phyloP scores from a whole-genome alignment of 345 rosid genomes.

The Euphorbia lathyris region DNA sequence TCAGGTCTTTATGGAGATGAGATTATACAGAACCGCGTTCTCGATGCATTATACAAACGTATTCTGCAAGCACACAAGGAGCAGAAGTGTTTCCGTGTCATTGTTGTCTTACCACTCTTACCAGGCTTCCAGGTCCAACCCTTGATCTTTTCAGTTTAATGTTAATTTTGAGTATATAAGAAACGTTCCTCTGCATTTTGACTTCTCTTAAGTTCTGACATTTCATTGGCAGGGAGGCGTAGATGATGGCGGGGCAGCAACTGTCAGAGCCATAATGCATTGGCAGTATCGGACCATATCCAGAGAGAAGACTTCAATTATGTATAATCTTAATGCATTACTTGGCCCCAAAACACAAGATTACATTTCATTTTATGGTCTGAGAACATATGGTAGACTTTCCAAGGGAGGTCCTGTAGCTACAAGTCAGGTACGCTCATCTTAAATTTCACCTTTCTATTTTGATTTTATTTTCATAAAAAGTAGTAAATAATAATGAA shows the following conservation, averaged over 20 bases:
- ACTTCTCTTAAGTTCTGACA: conserved; percentile 5
- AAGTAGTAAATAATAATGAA: too few species aligned
- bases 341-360: conserved; percentile 65
- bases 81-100: conserved; percentile 59
- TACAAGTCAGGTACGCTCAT: conserved; percentile 67
- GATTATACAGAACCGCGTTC: conserved; percentile 67
- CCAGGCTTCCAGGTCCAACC: conserved; percentile 87
- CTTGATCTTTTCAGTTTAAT: not conserved
- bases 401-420: conserved; percentile 63
- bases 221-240: conserved; percentile 63
- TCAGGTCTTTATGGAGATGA: conserved; percentile 85
- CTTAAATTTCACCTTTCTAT: not conserved
- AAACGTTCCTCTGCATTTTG: not conserved
- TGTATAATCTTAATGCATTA: conserved; percentile 47
- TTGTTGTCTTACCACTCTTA: conserved; percentile 75
- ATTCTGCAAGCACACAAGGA: conserved; percentile 72
- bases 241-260: conserved; percentile 88
- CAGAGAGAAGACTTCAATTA: conserved; percentile 67
- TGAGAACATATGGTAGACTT: conserved; percentile 74
- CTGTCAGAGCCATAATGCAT: conserved; percentile 89
- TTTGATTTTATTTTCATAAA: too few species aligned
- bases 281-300: conserved; percentile 94
- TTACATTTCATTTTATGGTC: conserved; percentile 83
- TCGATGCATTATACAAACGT: conserved; percentile 67
- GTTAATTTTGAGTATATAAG: not conserved